These are phyloP conservation scores for Pichia californica DNA, from an alignment of 805 yeast species.

Conservation along the genomic window DNA sequence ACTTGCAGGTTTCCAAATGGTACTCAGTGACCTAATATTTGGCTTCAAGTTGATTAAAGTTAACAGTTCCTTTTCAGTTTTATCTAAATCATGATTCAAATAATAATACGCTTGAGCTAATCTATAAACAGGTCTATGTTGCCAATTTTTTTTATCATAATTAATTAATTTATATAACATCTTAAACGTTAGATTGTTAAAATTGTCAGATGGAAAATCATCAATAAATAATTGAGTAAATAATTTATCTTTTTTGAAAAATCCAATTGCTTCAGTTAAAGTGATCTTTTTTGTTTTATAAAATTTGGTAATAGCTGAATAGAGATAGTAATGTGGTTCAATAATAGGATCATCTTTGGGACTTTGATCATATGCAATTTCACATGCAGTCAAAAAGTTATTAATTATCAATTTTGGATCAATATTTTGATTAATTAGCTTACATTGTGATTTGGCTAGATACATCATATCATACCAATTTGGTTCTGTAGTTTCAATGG, in stretches of 20 bases:
- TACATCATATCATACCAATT: conserved; percentile 63
- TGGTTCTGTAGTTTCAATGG: conserved; percentile 35
- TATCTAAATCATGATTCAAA: conserved; percentile 43
- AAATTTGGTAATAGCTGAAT: conserved; percentile 54
- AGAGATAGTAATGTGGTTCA: conserved; percentile 71
- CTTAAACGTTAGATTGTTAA: conserved; percentile 36
- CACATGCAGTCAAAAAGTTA: conserved; percentile 39
- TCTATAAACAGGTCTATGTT: conserved; percentile 74
- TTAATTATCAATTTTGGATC: conserved; percentile 30
- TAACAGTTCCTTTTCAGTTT: conserved; percentile 61
- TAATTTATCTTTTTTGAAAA: conserved; percentile 34
- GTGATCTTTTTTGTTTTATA: conserved; percentile 33
- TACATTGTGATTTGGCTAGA: conserved; percentile 51
- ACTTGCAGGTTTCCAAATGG: conserved; percentile 88
- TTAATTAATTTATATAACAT: conserved; percentile 42
- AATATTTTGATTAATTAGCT: conserved; percentile 30
- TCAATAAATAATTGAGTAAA: conserved; percentile 10
- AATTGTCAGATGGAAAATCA: conserved; percentile 12
- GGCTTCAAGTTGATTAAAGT: conserved; percentile 59
- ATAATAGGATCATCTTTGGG: conserved; percentile 48
- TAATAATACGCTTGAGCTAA: conserved; percentile 57
- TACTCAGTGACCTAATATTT: conserved; percentile 62
- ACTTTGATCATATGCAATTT: conserved; percentile 32
- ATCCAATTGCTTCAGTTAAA: conserved; percentile 32
- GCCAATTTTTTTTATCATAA: conserved; percentile 84